phyloP scores from a whole-genome alignment of 192 early-diverging fungal genomes.

The Coemansia aciculifera region DNA sequence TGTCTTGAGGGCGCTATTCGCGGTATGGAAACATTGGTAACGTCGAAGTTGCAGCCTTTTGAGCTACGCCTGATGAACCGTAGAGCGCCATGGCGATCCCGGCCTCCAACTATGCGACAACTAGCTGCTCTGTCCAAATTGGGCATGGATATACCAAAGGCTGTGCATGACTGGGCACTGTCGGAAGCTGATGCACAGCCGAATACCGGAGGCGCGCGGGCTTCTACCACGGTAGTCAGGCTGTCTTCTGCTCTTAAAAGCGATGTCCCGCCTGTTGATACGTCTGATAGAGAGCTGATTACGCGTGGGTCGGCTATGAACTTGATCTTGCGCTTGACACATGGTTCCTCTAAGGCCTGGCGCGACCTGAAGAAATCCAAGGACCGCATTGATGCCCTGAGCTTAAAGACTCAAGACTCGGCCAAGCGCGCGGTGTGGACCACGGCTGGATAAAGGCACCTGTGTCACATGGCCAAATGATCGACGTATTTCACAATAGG shows the following conservation, averaged over 20 bases:
- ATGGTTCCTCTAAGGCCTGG: constrained; percentile 60
- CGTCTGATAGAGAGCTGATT: neutral
- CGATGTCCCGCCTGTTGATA: neutral
- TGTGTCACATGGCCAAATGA: neutral
- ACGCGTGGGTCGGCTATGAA: constrained; percentile 73
- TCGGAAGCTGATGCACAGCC: neutral
- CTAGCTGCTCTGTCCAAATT: constrained; percentile 43
- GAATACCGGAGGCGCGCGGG: neutral
- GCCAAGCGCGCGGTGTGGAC: neutral
- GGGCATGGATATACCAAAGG: constrained; percentile 33
- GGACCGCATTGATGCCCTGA: constrained; percentile 4
- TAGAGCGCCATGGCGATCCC: constrained; percentile 58
- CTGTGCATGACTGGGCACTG: neutral
- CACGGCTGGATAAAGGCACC: neutral
- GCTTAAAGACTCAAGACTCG: neutral
- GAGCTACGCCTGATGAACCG: constrained; percentile 32
- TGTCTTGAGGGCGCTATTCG: constrained; percentile 58
- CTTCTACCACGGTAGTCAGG: neutral
- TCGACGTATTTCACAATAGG: neutral
- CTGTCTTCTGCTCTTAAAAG: neutral
- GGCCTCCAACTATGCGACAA: constrained; percentile 59
- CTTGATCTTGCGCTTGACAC: constrained; percentile 60
- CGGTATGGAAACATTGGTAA: constrained; percentile 66
- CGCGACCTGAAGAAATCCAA: constrained; percentile 8
- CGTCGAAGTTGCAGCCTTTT: constrained; percentile 15